Evolutionary conservation across 306 rosid species (phyloP).

Genomic region (Cucurbita moschata): DNA sequence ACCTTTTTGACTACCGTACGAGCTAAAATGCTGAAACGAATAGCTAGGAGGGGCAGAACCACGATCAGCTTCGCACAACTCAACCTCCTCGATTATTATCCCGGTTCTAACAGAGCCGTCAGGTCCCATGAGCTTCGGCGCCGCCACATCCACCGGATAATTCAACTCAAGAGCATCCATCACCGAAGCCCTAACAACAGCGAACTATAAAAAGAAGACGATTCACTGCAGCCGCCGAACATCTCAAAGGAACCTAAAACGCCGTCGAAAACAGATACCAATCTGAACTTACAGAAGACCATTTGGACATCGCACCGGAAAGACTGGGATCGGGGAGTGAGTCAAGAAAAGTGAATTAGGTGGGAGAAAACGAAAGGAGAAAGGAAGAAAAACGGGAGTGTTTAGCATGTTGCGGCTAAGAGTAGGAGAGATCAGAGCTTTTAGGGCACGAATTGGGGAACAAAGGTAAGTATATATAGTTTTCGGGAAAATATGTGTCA

Average conservation of each 20-base stretch:
- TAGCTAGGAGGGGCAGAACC: constrained; percentile 15
- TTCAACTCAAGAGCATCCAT: constrained; percentile 58
- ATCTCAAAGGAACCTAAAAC: constrained; percentile 13
- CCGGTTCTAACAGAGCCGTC: constrained; percentile 35
- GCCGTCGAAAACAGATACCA: background rate
- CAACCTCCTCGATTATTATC: constrained; percentile 27
- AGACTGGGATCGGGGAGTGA: background rate
- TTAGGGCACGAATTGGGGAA: constrained; percentile 65
- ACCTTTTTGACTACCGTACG: constrained; percentile 27
- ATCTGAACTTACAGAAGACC: constrained; percentile 3
- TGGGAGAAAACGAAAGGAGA: constrained; percentile 1
- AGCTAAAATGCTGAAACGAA: constrained; percentile 23
- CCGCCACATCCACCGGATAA: constrained; percentile 29
- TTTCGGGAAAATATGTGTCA: constrained; percentile 78
- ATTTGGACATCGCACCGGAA: background rate
- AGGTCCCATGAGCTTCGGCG: constrained; percentile 47
- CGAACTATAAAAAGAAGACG: background rate
- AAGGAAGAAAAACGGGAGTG: constrained; percentile 14
- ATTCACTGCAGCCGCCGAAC: background rate
- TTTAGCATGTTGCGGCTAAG: constrained; percentile 55
- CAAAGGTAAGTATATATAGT: constrained; percentile 70
- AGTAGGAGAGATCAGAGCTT: constrained; percentile 21
- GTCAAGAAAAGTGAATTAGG: background rate
- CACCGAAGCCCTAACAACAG: constrained; percentile 10
- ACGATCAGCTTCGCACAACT: constrained; percentile 22